These are phyloP conservation scores for Monilinia fructicola DNA, from an alignment of 2,329 filamentous ascomycete species.

Conservation along the genomic window DNA sequence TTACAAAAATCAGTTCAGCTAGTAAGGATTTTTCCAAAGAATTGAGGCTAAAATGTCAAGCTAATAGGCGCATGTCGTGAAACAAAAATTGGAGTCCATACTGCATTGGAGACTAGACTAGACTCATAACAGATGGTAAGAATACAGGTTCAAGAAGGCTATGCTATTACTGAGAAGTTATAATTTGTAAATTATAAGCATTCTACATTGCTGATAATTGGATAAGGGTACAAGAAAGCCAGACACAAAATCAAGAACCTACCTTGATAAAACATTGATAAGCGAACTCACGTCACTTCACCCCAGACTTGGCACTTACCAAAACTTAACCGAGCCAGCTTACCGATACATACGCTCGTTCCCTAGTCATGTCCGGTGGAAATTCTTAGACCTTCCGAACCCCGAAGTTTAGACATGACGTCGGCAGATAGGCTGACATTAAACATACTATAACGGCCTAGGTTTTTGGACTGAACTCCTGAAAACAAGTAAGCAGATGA, in stretches of 20 bases:
- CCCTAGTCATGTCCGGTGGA: background rate
- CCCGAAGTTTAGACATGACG: background rate
- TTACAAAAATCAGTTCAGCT: background rate
- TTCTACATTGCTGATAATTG: background rate
- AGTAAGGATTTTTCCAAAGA: background rate
- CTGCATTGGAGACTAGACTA: background rate
- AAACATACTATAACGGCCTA: background rate
- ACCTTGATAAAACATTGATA: constrained; percentile 10
- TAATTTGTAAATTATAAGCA: background rate
- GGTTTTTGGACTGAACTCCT: background rate
- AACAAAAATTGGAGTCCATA: background rate
- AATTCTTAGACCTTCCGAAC: background rate
- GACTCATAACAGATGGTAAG: background rate
- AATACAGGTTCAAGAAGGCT: background rate
- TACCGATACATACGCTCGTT: background rate
- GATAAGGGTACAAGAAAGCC: background rate
- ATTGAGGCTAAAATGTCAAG: background rate
- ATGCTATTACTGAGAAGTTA: background rate
- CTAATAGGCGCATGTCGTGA: background rate
- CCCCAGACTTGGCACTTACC: background rate
- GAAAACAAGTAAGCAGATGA: background rate
- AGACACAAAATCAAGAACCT: background rate
- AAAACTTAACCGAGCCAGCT: background rate
- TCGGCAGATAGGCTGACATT: background rate
- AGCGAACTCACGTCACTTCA: background rate